These are phyloP conservation scores for Aureobasidium sp. DNA, from an alignment of 2,329 filamentous ascomycete species.

Conservation along the genomic window DNA sequence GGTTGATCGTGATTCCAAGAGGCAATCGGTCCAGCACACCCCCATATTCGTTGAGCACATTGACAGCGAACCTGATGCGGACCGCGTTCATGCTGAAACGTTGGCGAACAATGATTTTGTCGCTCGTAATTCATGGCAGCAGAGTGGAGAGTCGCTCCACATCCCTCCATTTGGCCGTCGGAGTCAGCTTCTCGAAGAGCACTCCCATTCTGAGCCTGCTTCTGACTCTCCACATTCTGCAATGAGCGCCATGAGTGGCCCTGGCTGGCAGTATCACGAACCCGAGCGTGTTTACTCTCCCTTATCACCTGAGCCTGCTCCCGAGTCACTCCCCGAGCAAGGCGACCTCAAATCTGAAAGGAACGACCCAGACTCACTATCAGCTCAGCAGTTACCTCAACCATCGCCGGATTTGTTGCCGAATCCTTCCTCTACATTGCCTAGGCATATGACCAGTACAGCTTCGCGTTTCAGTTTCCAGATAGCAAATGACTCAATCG, in stretches of 20 bases:
- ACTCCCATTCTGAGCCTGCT: constrained; percentile 16
- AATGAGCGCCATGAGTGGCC: constrained; percentile 10
- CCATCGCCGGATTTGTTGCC: neutral
- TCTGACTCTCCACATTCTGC: constrained; percentile 13
- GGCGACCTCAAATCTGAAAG: neutral
- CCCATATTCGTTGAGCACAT: constrained; percentile 55
- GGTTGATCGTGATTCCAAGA: neutral
- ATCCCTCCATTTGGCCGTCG: constrained; percentile 27
- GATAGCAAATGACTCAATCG: constrained; percentile 58
- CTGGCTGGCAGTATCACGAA: neutral
- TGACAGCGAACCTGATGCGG: constrained; percentile 39
- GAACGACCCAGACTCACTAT: neutral
- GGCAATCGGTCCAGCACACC: constrained; percentile 35
- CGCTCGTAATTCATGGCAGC: constrained; percentile 32
- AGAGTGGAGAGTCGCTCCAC: constrained; percentile 21
- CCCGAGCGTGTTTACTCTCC: constrained; percentile 6
- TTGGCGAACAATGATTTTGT: constrained; percentile 41
- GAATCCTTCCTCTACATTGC: constrained; percentile 17
- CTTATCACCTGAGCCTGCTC: constrained; percentile 9
- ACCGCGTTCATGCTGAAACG: constrained; percentile 37
- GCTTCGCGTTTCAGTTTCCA: constrained; percentile 78
- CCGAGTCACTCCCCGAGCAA: neutral
- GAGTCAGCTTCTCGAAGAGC: constrained; percentile 24
- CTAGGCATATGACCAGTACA: constrained; percentile 48
- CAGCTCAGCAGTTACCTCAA: neutral